Evolutionary conservation across 1,284 basidiomycete genomes (phyloP).

Genomic region (Macrocybe sp.): DNA sequence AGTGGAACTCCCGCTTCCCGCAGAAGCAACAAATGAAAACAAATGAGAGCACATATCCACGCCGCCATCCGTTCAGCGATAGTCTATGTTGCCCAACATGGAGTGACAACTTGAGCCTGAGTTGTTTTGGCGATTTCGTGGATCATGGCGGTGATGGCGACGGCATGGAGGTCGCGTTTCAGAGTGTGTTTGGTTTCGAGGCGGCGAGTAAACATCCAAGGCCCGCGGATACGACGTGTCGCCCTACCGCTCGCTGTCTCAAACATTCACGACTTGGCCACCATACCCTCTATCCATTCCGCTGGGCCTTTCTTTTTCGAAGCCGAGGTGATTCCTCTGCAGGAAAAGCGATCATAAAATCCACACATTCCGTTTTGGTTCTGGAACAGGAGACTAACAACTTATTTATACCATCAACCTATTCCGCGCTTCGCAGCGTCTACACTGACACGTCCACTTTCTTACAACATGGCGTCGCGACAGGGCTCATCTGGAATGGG

Average conservation of each 20-base stretch:
- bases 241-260: conserved; percentile 1
- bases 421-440: no score
- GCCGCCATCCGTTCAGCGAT: no score
- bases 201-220: conserved; percentile 9
- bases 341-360: no score
- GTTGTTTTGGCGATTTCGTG: background rate
- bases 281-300: conserved; percentile 2
- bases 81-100: background rate
- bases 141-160: background rate
- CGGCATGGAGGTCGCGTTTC: background rate
- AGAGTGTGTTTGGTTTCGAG: conserved; percentile 8
- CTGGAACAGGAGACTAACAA: no score
- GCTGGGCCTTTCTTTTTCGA: background rate
- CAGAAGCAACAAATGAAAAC: no score
- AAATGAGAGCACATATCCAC: no score
- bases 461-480: conserved; percentile 11
- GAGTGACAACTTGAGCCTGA: background rate
- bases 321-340: no score
- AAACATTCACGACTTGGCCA: conserved; percentile 1
- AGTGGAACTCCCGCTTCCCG: no score
- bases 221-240: conserved; percentile 9
- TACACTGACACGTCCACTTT: no score
- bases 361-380: no score
- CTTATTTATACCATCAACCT: no score
- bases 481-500: conserved; percentile 34